A percentile compares a stretch with the other conserved stretches of the same genome.
These are phyloP conservation scores for Pulveroboletus sp. DNA, from an alignment of 768 basidiomycete species.

Conservation along the genomic window DNA sequence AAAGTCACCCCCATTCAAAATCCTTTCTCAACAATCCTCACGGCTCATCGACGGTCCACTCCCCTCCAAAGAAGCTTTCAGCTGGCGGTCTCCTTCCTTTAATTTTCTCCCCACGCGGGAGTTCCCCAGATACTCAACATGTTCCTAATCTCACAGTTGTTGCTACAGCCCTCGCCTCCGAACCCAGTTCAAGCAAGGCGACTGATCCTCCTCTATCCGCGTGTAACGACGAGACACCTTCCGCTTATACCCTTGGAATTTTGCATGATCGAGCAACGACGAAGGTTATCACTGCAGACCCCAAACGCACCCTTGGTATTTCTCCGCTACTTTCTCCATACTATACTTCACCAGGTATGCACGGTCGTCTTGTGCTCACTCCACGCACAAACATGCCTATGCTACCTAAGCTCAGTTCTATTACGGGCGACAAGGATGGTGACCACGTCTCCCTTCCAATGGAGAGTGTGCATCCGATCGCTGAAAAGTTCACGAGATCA, in stretches of 20 bases:
- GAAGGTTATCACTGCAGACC: slow-evolving; percentile 6
- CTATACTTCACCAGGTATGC: slow-evolving; percentile 9
- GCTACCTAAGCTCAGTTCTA: background rate
- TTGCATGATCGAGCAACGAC: slow-evolving; percentile 17
- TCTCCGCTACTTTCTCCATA: slow-evolving; percentile 27
- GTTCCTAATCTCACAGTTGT: slow-evolving; percentile 11
- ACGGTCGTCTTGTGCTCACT: background rate
- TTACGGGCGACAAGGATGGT: background rate
- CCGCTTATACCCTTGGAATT: background rate
- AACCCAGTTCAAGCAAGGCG: background rate
- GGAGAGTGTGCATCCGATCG: background rate
- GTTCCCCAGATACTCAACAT: background rate
- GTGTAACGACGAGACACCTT: background rate
- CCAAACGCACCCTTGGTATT: slow-evolving; percentile 8
- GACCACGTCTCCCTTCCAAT: background rate
- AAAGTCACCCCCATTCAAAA: slow-evolving; percentile 18
- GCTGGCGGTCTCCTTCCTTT: slow-evolving; percentile 12
- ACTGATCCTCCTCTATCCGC: background rate
- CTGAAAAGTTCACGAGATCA: background rate
- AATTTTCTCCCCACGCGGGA: slow-evolving; percentile 12
- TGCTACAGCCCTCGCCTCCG: slow-evolving; percentile 6
- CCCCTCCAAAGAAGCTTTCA: slow-evolving; percentile 15
- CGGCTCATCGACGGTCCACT: background rate
- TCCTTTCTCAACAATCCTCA: slow-evolving; percentile 2
- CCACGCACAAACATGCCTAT: slow-evolving; percentile 4